Percentiles rank a stretch among this genome's conserved stretches.
phyloP scores from a whole-genome alignment of 2,329 filamentous ascomycete genomes.

The Cladosporium sp. region DNA sequence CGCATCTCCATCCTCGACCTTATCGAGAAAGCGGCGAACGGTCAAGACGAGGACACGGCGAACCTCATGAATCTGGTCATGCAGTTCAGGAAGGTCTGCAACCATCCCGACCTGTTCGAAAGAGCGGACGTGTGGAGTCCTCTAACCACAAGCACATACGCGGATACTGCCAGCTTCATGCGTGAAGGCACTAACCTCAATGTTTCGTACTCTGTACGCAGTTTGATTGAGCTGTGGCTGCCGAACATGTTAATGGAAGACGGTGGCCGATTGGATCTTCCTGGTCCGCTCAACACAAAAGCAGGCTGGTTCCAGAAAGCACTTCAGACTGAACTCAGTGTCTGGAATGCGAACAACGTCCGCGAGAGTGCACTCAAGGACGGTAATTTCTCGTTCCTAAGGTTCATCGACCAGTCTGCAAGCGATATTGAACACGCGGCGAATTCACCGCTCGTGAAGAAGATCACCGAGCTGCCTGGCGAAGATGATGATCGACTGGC shows the following conservation, averaged over 20 bases:
- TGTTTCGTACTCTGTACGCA: slow-evolving; percentile 85
- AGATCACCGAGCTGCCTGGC: slow-evolving; percentile 61
- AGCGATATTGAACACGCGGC: slow-evolving; percentile 70
- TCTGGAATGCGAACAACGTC: slow-evolving; percentile 82
- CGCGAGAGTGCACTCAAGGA: slow-evolving; percentile 60
- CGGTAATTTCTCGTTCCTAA: slow-evolving; percentile 82
- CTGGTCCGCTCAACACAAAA: slow-evolving; percentile 69
- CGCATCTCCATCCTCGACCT: slow-evolving; percentile 99
- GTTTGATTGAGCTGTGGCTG: slow-evolving; percentile 77
- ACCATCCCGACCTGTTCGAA: slow-evolving; percentile 96
- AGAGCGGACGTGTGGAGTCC: slow-evolving; percentile 88
- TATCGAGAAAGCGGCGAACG: slow-evolving; percentile 92
- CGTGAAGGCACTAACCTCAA: slow-evolving; percentile 79
- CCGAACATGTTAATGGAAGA: slow-evolving; percentile 82
- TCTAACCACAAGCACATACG: slow-evolving; percentile 80
- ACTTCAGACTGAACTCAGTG: slow-evolving; percentile 79
- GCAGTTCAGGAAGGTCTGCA: slow-evolving; percentile 99
- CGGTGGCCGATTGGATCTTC: slow-evolving; percentile 71
- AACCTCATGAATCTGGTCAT: slow-evolving; percentile 99
- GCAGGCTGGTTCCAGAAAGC: slow-evolving; percentile 81
- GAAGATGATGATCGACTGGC: slow-evolving; percentile 57
- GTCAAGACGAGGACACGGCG: slow-evolving; percentile 90
- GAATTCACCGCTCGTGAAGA: slow-evolving; percentile 70
- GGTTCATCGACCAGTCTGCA: slow-evolving; percentile 77
- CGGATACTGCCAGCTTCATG: slow-evolving; percentile 92